Base-by-base conservation (phyloP, 345 rosid species). In the Brassica carinata region DNA sequence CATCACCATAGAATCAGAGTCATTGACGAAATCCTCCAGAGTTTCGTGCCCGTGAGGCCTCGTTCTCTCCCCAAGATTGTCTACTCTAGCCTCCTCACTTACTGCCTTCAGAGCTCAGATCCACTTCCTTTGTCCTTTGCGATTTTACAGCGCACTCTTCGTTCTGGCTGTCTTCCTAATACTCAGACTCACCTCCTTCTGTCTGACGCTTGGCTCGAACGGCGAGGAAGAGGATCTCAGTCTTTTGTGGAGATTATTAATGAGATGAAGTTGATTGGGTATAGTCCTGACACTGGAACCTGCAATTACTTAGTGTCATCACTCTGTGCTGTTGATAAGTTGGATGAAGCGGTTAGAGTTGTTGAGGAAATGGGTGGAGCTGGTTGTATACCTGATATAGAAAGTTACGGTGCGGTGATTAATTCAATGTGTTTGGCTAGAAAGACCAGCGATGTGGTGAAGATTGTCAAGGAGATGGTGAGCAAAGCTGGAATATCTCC, bases 381-480 rank as follows among this genome's bases (percentile, higher is more conserved):
- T 2, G 92, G 89, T 19, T 93, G 96, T 72, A 67, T 89, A 71
- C 94, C 98, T 78, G 94, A 93, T 87, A 36, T 77, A 72, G 96
- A 90, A 75, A 87, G 97, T 71, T 95, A 88, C 31, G 90, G 89
- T 2, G 78, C 72, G 1, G 82, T 90, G 55, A 87, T 93, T 40
- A 74, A 40, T 18, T 78, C 89, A 5, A 81, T 95, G 87, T 88
- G 93, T 79, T 69, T 48, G 8, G 84, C 82, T 31, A 83, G 93
- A 79, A 93, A 84, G 86, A 88, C 87, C 40, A 79, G n/a, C 53
- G 84, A 87, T 63, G 90, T 91, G 3, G 74, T 90, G 48, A 83
- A 87, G 67, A 74, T 88, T 75, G 72, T 91, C 73, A 90, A 85
- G 83, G 88, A 90, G 77, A 95, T 95, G 99, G 93, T 91, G 85